phyloP scores from a whole-genome alignment of 805 yeast genomes.

The Jamesozyma spencerorum region DNA sequence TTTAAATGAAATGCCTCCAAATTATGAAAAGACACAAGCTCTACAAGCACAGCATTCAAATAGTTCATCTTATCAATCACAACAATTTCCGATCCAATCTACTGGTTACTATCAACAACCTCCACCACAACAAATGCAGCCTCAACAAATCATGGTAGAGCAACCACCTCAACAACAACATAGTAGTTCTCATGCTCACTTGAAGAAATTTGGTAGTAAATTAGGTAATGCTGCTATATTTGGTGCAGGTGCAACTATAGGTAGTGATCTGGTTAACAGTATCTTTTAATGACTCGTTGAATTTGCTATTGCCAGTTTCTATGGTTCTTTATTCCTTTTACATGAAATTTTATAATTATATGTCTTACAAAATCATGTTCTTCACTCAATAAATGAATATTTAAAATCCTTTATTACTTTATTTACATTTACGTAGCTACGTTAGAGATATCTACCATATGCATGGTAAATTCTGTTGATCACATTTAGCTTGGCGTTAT shows the following conservation, averaged over 20 bases:
- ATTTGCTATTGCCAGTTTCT: not conserved
- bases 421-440: not conserved
- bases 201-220: conserved; percentile 66
- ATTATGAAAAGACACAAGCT: conserved; percentile 4
- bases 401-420: not conserved
- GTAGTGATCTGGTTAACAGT: conserved; percentile 55
- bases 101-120: conserved; percentile 18
- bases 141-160: conserved; percentile 31
- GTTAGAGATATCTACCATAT: conserved; percentile 34
- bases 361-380: too few species aligned
- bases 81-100: conserved; percentile 6
- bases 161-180: conserved; percentile 13
- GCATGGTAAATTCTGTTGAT: conserved; percentile 54
- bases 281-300: conserved; percentile 4
- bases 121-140: conserved; percentile 27
- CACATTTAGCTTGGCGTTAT: conserved; percentile 36
- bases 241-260: conserved; percentile 94
- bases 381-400: not conserved
- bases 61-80: conserved; percentile 4
- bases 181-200: conserved; percentile 23
- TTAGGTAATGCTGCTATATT: conserved; percentile 88
- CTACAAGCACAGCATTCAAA: conserved; percentile 5
- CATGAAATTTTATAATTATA: too few species aligned
- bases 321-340: not conserved
- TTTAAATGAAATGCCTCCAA: conserved; percentile 15